Percentiles rank a stretch among this genome's conserved stretches.
Evolutionary conservation across 2,329 filamentous ascomycete genomes (phyloP).

Genomic region (Diaporthe sp.): DNA sequence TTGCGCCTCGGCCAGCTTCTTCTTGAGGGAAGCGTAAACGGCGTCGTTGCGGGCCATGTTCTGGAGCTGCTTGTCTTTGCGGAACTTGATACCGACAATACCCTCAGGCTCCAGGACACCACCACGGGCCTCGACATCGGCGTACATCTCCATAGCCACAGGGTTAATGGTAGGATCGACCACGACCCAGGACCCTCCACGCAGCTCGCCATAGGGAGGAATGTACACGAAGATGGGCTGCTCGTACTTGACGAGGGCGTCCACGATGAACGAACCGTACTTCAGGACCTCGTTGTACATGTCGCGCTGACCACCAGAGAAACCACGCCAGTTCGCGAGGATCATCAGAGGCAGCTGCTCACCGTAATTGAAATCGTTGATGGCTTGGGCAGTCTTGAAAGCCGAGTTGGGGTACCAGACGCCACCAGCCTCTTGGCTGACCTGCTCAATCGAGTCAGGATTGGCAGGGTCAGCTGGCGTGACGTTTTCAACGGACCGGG

Average conservation of each 20-base stretch:
- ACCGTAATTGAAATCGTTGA: slow-evolving; percentile 98
- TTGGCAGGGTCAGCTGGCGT: slow-evolving; percentile 97
- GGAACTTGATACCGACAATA: slow-evolving; percentile 99
- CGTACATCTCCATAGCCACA: slow-evolving; percentile 99
- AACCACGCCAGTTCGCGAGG: slow-evolving; percentile 99
- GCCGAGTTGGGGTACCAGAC: slow-evolving; percentile 99
- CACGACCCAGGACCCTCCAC: slow-evolving; percentile 99
- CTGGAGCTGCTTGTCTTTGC: slow-evolving; percentile 95
- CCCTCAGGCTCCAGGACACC: slow-evolving; percentile 98
- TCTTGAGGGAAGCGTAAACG: slow-evolving; percentile 84
- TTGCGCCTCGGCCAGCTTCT: slow-evolving; percentile 67
- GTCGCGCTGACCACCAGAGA: slow-evolving; percentile 98
- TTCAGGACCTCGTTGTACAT: slow-evolving; percentile 99
- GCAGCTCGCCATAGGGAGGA: slow-evolving; percentile 93
- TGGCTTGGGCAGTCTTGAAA: slow-evolving; percentile 99
- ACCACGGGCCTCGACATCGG: slow-evolving; percentile 92
- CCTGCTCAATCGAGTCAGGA: slow-evolving; percentile 96
- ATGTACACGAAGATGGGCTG: slow-evolving; percentile 99
- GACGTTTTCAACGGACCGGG: slow-evolving; percentile 94
- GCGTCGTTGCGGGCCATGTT: slow-evolving; percentile 96
- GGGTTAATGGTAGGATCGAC: slow-evolving; percentile 99
- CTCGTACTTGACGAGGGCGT: slow-evolving; percentile 97
- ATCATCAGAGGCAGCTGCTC: slow-evolving; percentile 99
- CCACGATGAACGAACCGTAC: slow-evolving; percentile 99
- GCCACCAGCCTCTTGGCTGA: slow-evolving; percentile 94